A percentile compares a stretch with the other conserved stretches of the same genome.
phyloP scores from a whole-genome alignment of 768 basidiomycete species.

The Termitomyces sp. region DNA sequence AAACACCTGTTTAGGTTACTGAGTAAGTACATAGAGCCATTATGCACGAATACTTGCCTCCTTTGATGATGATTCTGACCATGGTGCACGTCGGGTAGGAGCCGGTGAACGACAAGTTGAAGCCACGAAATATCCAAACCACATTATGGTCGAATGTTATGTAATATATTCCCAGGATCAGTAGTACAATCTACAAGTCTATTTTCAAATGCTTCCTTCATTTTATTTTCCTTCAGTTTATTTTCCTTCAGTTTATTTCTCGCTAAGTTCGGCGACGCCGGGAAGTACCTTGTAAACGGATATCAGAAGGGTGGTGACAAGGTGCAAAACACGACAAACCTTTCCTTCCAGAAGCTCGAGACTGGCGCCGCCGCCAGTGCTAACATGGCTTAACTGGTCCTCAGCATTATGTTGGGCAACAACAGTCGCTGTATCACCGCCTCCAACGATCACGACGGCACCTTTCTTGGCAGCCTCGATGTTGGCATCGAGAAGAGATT shows the following conservation, averaged over 20 bases:
- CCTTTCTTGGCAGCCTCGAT: slow-evolving; percentile 86
- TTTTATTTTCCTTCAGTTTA: not conserved
- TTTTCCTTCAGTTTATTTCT: slow-evolving; percentile 46
- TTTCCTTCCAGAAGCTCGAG: slow-evolving; percentile 98
- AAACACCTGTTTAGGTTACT: slow-evolving; percentile 50
- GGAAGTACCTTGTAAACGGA: slow-evolving; percentile 62
- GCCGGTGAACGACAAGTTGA: not conserved
- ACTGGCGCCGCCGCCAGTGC: slow-evolving; percentile 91
- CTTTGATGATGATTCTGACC: slow-evolving; percentile 92
- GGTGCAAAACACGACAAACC: slow-evolving; percentile 40
- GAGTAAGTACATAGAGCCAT: not conserved
- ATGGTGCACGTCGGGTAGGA: slow-evolving; percentile 32
- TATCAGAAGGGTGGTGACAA: not conserved
- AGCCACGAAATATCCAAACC: no score
- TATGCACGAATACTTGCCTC: slow-evolving; percentile 45
- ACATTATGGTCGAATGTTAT: not conserved
- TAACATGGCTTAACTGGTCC: slow-evolving; percentile 91
- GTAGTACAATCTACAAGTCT: not conserved
- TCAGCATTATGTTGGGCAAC: slow-evolving; percentile 85
- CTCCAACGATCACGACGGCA: slow-evolving; percentile 91
- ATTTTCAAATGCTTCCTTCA: no score
- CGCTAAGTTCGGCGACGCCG: slow-evolving; percentile 87
- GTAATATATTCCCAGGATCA: slow-evolving; percentile 12
- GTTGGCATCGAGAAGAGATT: slow-evolving; percentile 77
- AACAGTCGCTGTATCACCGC: slow-evolving; percentile 95